Percentiles rank a stretch among this genome's conserved stretches.
Evolutionary conservation across 768 basidiomycete genomes (phyloP).

Genomic region (Kwoniella botswanensis): DNA sequence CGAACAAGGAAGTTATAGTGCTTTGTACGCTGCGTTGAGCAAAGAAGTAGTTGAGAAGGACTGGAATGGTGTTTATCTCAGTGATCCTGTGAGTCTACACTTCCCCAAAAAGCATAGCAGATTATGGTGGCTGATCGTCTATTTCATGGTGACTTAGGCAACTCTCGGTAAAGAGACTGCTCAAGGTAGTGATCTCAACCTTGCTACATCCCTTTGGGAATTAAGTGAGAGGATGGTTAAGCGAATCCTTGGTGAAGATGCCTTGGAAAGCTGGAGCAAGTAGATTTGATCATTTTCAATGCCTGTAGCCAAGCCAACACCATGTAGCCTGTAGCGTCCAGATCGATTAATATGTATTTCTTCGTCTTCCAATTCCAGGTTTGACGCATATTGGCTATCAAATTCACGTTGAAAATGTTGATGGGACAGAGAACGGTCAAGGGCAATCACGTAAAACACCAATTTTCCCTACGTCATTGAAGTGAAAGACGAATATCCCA

Average conservation of each 20-base stretch:
- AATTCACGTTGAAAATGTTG: too few species aligned
- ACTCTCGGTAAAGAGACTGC: constrained; percentile 49
- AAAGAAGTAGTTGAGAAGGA: constrained; percentile 51
- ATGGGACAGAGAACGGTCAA: too few species aligned
- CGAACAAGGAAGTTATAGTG: constrained; percentile 53
- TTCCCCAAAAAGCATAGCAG: not conserved
- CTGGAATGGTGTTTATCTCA: constrained; percentile 52
- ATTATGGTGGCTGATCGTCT: not conserved
- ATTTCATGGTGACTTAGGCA: not conserved
- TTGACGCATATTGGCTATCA: too few species aligned
- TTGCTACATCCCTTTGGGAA: constrained; percentile 50
- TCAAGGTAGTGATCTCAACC: constrained; percentile 42
- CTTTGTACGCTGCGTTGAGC: constrained; percentile 43
- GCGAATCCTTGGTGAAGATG: constrained; percentile 46
- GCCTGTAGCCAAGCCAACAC: too few species aligned
- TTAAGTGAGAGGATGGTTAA: constrained; percentile 50
- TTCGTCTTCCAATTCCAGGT: too few species aligned
- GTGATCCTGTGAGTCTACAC: constrained; percentile 39
- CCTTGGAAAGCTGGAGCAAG: constrained; percentile 35
- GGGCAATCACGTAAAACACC: too few species aligned
- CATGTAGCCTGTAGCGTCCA: not conserved
- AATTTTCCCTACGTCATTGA: too few species aligned
- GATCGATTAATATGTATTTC: not conserved
- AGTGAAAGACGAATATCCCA: too few species aligned
- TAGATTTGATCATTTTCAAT: not conserved